phyloP scores from a whole-genome alignment of 1,139 yeast species.

The Kurtzmaniella quercitrusa region DNA sequence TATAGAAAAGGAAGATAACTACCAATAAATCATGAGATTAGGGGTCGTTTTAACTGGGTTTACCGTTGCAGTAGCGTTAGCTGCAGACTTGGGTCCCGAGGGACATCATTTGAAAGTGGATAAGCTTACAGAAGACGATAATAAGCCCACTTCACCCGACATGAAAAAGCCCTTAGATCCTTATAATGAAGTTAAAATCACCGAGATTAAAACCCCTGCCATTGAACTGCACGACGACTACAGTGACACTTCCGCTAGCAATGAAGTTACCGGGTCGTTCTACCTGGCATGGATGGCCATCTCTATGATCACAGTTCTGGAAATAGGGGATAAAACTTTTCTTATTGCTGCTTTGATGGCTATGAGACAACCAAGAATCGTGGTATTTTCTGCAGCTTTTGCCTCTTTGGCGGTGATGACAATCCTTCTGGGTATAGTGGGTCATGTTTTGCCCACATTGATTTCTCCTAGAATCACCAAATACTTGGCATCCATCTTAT shows the following conservation, averaged over 20 bases:
- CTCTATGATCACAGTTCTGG: conserved; percentile 89
- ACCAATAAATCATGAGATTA: background rate
- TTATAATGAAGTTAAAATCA: conserved; percentile 3
- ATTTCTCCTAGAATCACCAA: conserved; percentile 79
- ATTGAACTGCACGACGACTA: conserved; percentile 3
- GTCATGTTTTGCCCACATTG: conserved; percentile 84
- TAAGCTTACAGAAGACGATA: conserved; percentile 21
- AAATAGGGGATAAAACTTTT: conserved; percentile 95
- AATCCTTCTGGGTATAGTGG: conserved; percentile 81
- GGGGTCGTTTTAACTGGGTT: background rate
- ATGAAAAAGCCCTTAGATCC: conserved; percentile 23
- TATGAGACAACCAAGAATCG: conserved; percentile 79
- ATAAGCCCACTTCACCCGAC: conserved; percentile 24
- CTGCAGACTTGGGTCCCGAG: background rate
- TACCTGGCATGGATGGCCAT: conserved; percentile 62
- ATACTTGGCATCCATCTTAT: conserved; percentile 73
- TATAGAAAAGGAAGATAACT: background rate
- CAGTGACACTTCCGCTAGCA: conserved; percentile 12
- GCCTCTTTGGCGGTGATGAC: conserved; percentile 90
- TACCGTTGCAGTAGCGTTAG: background rate
- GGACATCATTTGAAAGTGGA: conserved; percentile 9
- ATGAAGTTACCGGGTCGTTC: conserved; percentile 16
- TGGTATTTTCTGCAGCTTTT: conserved; percentile 86
- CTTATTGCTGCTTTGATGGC: conserved; percentile 97
- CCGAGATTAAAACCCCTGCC: background rate